Base-by-base conservation (phyloP, 2,329 filamentous ascomycete species). In the Phoma herbarum region DNA sequence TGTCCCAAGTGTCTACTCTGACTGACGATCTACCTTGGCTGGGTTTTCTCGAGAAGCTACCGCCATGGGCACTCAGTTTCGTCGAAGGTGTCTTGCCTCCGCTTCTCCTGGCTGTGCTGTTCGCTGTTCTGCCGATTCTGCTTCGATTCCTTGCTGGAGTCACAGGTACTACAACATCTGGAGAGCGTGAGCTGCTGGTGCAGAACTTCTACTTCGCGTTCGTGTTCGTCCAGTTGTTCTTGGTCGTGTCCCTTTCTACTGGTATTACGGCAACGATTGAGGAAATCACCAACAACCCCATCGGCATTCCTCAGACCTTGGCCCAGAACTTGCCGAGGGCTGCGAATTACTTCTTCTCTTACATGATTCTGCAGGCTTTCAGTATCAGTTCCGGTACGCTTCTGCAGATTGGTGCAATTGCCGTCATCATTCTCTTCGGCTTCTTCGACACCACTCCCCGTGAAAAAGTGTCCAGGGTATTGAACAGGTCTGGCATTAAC, bases 321-420 rank as follows among this genome's bases (percentile, higher is more conserved):
- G 94, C 94, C 0, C 76, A 82, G 11, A 95, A 93, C 60, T 81
- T 99, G 5, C 95, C 95, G 2, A 90, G 87, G 66, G 90, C 93
- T 0, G 90, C 92, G 67, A 97, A 97, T 74, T 99, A 98, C 78
- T 99, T 98, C 82, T 98, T 97, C 83, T 94, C 92, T 1, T 99
- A 99, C 84, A 93, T 99, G 88, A 90, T 97, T 73, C 88, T 99
- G 10, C 95, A 98, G 71, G 92, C 93, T 0, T 84, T 98, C 68
- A 93, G 92, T 62, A 93, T 92, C 62, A 97, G 93, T 75, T 94
- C 94, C 1, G 93, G 91, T 75, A 94, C 92, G 1, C 82, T 98
- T 4, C 81, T 97, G 12, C 95, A 98, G 71, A 85, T 96, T 23
- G 87, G 86, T n/a, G 86, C 88, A 3, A 83, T 99, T 3, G 72